Base-by-base conservation (phyloP, 1,284 basidiomycete species). In the Coriolopsis trogii region DNA sequence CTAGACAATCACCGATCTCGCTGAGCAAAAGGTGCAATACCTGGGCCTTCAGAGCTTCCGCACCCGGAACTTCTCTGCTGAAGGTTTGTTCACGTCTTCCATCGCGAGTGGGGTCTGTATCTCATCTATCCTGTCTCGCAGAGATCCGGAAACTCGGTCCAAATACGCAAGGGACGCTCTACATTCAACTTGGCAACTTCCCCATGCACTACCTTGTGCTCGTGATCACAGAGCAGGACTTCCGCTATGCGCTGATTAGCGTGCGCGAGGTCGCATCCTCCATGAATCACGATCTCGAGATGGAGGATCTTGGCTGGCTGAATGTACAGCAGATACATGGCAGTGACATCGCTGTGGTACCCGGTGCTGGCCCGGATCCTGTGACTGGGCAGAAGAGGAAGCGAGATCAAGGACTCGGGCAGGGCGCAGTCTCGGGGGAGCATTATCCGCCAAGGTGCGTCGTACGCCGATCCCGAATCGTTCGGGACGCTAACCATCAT, bases 301-400 rank as follows among this genome's bases (percentile, higher is more conserved):
- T 92, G 74, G 78, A 82, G 49, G 88, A 91, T 62, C 85, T 91
- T 46, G 88, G 82, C 2, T 93, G 88, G 88, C 69, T 93, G 36
- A 84, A 91, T 56, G 78, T 87, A 41, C 71, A 73, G 36, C 76
- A 81, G 16, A 84, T 90, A 64, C 78, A 77, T 59, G 76, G 75
- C 12, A 75, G 71, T 38, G 67, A 73, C 23, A 29, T 56, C 26
- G 63, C 72, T 24, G 58, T 69, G n/a, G 55, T 55, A 18, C 30
- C 30, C 8, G 46, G 43, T 3, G 37, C 43, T 1, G 51, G 48
- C 1, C 51, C 42, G 2, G 57, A 59, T 4, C 26, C 51, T 5
- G n/a, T 44, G 3, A 28, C 31, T 3, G 63, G 70, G 8, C 65
- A 69, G 55, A 77, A 74, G 59, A 65, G 73, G 41, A 77, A 72